These are phyloP conservation scores for Trametes cingulata DNA, from an alignment of 768 basidiomycete genomes.

Conservation along the genomic window DNA sequence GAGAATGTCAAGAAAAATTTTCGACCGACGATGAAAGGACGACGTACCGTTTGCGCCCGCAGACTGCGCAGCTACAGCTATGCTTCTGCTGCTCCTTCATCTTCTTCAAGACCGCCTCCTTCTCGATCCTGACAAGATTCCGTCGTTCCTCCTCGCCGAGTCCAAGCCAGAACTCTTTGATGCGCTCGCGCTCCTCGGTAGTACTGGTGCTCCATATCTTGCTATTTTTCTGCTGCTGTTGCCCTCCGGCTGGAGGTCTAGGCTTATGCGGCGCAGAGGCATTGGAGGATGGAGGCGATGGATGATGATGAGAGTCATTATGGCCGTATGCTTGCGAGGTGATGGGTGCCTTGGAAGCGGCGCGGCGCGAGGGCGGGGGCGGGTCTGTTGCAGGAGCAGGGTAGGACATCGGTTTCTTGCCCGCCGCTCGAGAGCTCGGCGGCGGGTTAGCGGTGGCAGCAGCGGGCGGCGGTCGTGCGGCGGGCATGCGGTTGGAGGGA, in stretches of 20 bases:
- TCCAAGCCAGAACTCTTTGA: constrained; percentile 97
- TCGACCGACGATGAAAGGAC: constrained; percentile 30
- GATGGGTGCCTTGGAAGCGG: constrained; percentile 57
- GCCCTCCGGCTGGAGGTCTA: constrained; percentile 36
- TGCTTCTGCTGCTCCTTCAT: constrained; percentile 99
- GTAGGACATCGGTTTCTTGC: constrained; percentile 92
- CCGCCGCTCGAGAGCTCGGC: constrained; percentile 82
- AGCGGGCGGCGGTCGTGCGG: constrained; percentile 42
- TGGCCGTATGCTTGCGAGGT: constrained; percentile 49
- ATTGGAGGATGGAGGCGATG: constrained; percentile 49
- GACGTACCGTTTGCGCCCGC: constrained; percentile 92
- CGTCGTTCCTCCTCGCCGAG: constrained; percentile 90
- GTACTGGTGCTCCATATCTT: constrained; percentile 97
- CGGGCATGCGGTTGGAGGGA: constrained; percentile 47
- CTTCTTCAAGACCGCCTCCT: constrained; percentile 95
- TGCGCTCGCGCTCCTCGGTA: constrained; percentile 91
- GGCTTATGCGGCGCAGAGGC: constrained; percentile 40
- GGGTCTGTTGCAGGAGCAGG: constrained; percentile 38
- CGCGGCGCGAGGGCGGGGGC: constrained; percentile 38
- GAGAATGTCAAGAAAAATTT: constrained; percentile 29
- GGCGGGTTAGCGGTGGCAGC: constrained; percentile 43
- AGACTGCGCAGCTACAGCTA: constrained; percentile 92
- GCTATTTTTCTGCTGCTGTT: constrained; percentile 47
- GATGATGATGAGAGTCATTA: constrained; percentile 56
- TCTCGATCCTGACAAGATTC: constrained; percentile 95